Evolutionary conservation across 2,329 filamentous ascomycete species (phyloP).

Genomic region (Aspergillus aculeatinus): DNA sequence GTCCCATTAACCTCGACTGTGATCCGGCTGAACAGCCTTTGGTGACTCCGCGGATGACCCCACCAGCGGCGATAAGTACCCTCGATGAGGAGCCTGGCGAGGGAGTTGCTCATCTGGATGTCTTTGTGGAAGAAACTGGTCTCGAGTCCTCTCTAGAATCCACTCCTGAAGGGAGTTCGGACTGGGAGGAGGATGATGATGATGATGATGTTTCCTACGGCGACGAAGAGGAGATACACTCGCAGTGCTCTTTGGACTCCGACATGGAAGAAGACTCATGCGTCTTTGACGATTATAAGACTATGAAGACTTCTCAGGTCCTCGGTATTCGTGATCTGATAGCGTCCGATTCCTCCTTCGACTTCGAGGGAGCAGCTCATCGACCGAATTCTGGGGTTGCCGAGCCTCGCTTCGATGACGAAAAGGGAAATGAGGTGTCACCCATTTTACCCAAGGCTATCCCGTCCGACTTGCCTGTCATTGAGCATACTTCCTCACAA

Average conservation of each 20-base stretch:
- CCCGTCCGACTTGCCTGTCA: background rate
- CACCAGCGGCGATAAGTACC: constrained; percentile 10
- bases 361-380: background rate
- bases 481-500: background rate
- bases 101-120: constrained; percentile 5
- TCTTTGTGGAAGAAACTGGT: constrained; percentile 10
- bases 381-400: background rate
- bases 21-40: constrained; percentile 19
- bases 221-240: constrained; percentile 8
- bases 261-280: constrained; percentile 13
- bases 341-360: background rate
- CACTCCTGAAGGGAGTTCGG: constrained; percentile 9
- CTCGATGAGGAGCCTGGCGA: background rate
- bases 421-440: background rate
- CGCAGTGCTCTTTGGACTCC: constrained; percentile 4
- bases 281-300: constrained; percentile 6
- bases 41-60: constrained; percentile 26
- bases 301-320: constrained; percentile 1
- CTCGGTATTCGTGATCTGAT: background rate
- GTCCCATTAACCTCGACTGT: constrained; percentile 17
- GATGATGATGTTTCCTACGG: background rate
- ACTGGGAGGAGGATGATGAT: constrained; percentile 8
- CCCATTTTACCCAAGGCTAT: background rate
- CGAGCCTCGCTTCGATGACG: background rate
- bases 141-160: background rate